Evolutionary conservation across 352 stramenopile species (phyloP), one percentile per base, ranked within the genome.

Genomic region (Globisporangium polare): DNA sequence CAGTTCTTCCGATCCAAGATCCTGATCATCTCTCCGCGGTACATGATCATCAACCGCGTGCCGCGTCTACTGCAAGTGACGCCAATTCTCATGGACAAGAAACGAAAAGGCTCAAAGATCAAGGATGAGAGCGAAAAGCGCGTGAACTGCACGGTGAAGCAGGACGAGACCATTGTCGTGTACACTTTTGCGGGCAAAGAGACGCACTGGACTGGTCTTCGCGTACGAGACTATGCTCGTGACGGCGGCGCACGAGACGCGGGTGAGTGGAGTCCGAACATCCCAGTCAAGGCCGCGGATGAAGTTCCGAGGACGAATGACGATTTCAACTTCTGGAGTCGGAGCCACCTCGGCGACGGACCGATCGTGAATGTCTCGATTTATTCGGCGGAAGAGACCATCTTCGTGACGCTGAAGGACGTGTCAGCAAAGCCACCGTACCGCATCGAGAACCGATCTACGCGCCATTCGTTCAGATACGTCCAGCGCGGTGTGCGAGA

Each of bases 1-100:
- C 87, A 94, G 60, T 96, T 95, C 52, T 89, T 85, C 63, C 72
- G 83, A 5, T 89, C 87, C 9, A 94, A 93, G 69, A 88, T 96
- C 42, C 65, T 94, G 29, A 70, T 88, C 2, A 76, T 96, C 42
- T 88, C 84, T 17, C 87, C 87, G 13, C 80, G 87, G 6, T 94
- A 83, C 60, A 72, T 95, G 31, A 60, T 96, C 15, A 58, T 89
- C 42, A 95, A 88, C 47, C 69, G 70, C 37, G 78, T 94, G 0
- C 69, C 74, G 4, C 77, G 86, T 22, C 59, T 72, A 18, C 55
- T 96, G 24, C 80, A 96, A 51, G 63, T 94, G 29, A 89, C 79
- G 8, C 86, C 86, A 0, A 58, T 96, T 47, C 74, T 88, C 37
- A 39, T 96, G n/a, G 78, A 92, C 62, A 95, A 96, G 60, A 90